Evolutionary conservation across 2,329 filamentous ascomycete species (phyloP).

Genomic region (Arthrobotrys iridis): DNA sequence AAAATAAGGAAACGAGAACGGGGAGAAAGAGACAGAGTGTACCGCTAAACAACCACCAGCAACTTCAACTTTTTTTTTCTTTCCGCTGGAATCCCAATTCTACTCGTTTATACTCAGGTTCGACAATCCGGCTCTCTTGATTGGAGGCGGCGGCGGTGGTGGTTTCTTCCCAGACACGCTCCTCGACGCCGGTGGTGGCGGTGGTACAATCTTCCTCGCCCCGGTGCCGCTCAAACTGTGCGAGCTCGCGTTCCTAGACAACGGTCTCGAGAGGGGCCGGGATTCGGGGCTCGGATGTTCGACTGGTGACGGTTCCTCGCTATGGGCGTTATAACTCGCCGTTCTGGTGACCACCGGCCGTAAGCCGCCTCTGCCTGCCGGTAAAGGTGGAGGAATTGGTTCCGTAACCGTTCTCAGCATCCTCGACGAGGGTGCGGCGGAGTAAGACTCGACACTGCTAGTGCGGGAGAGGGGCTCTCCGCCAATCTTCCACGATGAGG

Average conservation of each 20-base stretch:
- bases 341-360: conserved; percentile 43
- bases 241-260: conserved; percentile 45
- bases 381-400: conserved; percentile 42
- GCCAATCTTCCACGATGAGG: conserved; percentile 41
- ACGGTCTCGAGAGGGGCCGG: conserved; percentile 32
- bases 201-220: conserved; percentile 55
- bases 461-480: conserved; percentile 49
- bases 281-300: conserved; percentile 54
- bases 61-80: not conserved
- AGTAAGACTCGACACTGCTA: conserved; percentile 31
- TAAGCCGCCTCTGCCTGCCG: conserved; percentile 21
- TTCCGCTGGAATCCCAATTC: too few species aligned
- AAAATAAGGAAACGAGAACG: too few species aligned
- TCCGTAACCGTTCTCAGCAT: conserved; percentile 51
- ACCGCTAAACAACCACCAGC: not conserved
- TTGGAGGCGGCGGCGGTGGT: conserved; percentile 57
- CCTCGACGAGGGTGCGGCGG: conserved; percentile 4
- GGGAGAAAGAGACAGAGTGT: too few species aligned
- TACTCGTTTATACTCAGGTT: conserved; percentile 40
- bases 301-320: conserved; percentile 55
- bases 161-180: conserved; percentile 55
- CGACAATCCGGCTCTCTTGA: conserved; percentile 54
- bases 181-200: conserved; percentile 55
- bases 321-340: conserved; percentile 40
- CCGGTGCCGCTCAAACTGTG: conserved; percentile 28